phyloP scores from a whole-genome alignment of 768 basidiomycete species.

The Termitomyces sp. region DNA sequence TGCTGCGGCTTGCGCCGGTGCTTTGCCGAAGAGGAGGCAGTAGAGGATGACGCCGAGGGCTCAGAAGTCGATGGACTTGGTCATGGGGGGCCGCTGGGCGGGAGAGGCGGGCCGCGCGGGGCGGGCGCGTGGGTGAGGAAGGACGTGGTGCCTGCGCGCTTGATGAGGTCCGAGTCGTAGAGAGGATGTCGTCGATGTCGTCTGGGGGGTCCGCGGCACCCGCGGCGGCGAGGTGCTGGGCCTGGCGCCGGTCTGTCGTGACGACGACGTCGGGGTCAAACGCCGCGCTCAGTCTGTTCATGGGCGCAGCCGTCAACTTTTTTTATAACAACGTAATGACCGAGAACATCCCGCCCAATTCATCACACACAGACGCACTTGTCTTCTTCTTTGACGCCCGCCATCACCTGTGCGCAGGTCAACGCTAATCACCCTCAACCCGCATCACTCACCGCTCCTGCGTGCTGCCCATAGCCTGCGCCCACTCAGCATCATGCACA shows the following conservation, averaged over 20 bases:
- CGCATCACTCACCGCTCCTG: conserved; percentile 50
- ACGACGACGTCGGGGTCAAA: conserved; percentile 42
- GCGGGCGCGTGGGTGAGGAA: conserved; percentile 85
- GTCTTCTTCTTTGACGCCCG: conserved; percentile 39
- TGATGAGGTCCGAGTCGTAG: conserved; percentile 82
- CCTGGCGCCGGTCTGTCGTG: conserved; percentile 57
- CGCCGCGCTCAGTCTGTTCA: conserved; percentile 10
- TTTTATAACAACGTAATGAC: conserved; percentile 9
- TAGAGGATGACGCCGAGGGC: conserved; percentile 95
- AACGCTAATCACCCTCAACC: neutral
- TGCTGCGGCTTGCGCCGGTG: conserved; percentile 2
- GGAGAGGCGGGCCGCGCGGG: conserved; percentile 20
- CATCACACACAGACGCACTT: conserved; percentile 33
- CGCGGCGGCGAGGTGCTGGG: conserved; percentile 69
- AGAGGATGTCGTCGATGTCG: conserved; percentile 56
- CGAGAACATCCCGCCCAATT: conserved; percentile 18
- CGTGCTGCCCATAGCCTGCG: conserved; percentile 66
- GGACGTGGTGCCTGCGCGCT: conserved; percentile 91
- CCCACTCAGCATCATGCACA: neutral
- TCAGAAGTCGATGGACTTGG: conserved; percentile 97
- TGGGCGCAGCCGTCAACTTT: conserved; percentile 10
- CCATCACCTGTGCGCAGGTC: conserved; percentile 36
- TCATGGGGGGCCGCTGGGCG: conserved; percentile 49
- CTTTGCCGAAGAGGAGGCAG: conserved; percentile 81
- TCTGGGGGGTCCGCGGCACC: conserved; percentile 39